These are phyloP conservation scores for Tetrahymena malaccensis DNA, from an alignment of 73 alveolate genomes.

Conservation along the genomic window DNA sequence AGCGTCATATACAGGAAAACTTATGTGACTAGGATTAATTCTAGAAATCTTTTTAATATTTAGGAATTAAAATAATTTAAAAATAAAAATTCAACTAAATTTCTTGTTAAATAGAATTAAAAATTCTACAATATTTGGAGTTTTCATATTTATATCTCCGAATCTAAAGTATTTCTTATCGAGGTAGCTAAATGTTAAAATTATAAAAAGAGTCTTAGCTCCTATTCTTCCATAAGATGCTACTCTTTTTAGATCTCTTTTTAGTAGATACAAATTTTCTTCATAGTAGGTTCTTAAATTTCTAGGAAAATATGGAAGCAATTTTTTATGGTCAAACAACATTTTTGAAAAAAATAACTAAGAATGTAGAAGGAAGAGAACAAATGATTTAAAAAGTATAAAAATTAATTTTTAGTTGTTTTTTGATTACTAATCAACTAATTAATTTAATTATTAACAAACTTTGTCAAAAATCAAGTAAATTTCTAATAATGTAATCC, in stretches of 20 bases:
- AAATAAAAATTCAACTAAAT: background rate
- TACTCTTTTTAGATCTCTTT: background rate
- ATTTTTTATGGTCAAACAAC: background rate
- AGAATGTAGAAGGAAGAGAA: background rate
- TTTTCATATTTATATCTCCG: background rate
- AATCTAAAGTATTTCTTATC: background rate
- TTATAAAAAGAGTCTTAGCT: background rate
- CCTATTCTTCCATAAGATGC: background rate
- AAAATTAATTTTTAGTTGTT: no score
- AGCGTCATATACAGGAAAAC: background rate
- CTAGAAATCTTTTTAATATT: background rate
- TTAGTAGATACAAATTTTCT: background rate
- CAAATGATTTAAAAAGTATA: background rate
- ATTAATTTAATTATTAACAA: no score
- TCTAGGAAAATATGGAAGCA: background rate
- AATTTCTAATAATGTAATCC: background rate
- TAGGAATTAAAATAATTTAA: background rate
- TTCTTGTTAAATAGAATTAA: background rate
- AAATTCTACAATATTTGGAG: background rate
- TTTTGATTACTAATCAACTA: no score
- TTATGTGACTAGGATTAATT: background rate
- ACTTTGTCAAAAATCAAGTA: background rate
- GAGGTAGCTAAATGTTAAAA: background rate
- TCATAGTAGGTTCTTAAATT: background rate
- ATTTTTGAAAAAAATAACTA: background rate